Percentiles rank a stretch among this genome's conserved stretches.
Conservation (phyloP, 2,329 filamentous ascomycete species). For the Byssoonygena ceratinophila region DNA sequence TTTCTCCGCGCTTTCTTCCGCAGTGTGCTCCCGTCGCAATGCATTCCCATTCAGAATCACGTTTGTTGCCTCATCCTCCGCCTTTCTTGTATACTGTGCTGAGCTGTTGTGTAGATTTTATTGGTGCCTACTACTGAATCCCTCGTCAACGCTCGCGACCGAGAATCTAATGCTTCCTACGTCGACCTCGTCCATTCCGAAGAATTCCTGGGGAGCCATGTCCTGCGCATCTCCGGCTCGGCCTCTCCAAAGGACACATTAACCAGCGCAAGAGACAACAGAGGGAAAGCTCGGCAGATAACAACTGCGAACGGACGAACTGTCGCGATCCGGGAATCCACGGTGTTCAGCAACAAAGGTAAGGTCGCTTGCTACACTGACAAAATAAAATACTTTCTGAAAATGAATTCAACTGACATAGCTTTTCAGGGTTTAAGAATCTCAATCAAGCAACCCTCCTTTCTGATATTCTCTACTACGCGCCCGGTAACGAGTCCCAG, state of each 20-base stretch:
- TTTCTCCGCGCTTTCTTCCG: conserved; percentile 98
- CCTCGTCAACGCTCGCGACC: conserved; percentile 76
- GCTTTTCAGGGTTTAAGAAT: conserved; percentile 66
- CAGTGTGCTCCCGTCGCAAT: conserved; percentile 84
- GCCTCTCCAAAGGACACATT: conserved; percentile 42
- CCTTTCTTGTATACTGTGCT: conserved; percentile 8
- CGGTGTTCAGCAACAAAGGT: conserved; percentile 96
- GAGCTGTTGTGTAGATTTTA: conserved; percentile 49
- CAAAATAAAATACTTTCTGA: too few species aligned
- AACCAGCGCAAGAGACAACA: conserved; percentile 67
- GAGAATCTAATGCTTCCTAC: conserved; percentile 66
- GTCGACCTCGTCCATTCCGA: conserved; percentile 77
- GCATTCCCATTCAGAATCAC: conserved; percentile 81
- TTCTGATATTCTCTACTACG: conserved; percentile 75
- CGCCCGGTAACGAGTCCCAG: conserved; percentile 75
- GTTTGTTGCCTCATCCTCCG: conserved; percentile 31
- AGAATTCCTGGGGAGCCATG: conserved; percentile 94
- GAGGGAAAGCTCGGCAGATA: conserved; percentile 89
- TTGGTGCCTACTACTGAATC: conserved; percentile 90
- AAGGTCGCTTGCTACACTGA: too few species aligned
- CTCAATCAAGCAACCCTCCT: conserved; percentile 81
- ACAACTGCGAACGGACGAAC: conserved; percentile 85
- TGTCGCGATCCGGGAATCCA: conserved; percentile 85
- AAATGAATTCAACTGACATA: not conserved
- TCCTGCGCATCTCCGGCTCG: conserved; percentile 63